These are phyloP conservation scores for Yarrowia deformans DNA, from an alignment of 805 yeast genomes.

Conservation along the genomic window DNA sequence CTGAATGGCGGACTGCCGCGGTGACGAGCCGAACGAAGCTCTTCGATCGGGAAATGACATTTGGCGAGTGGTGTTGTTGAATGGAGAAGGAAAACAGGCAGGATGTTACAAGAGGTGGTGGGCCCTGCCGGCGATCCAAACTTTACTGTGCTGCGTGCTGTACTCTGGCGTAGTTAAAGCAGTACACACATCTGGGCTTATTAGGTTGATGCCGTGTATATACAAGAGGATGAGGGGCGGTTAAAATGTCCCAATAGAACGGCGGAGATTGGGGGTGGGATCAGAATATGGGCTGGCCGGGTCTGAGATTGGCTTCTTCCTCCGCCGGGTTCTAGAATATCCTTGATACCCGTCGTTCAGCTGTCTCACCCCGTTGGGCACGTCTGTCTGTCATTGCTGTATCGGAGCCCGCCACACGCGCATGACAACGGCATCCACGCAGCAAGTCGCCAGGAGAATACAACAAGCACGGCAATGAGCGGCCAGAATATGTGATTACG, in stretches of 20 bases:
- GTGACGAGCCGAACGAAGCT: conserved; percentile 37
- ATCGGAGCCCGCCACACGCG: conserved; percentile 20
- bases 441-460: conserved; percentile 7
- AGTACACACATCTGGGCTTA: neutral
- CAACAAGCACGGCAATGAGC: too few species aligned
- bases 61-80: neutral
- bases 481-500: too few species aligned
- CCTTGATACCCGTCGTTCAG: neutral
- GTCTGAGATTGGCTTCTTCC: neutral
- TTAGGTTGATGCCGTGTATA: conserved; percentile 37
- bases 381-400: conserved; percentile 1
- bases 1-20: conserved; percentile 31
- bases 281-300: neutral
- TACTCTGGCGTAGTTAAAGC: neutral
- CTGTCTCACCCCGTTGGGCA: neutral
- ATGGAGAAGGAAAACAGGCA: neutral
- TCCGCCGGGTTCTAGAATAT: neutral
- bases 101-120: neutral
- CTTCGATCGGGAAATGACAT: conserved; percentile 35
- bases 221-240: neutral
- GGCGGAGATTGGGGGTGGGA: neutral
- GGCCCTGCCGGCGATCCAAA: conserved; percentile 33
- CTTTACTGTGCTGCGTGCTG: conserved; percentile 21
- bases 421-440: conserved; percentile 22
- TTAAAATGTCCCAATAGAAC: conserved; percentile 4